phyloP scores from a whole-genome alignment of 2,329 filamentous ascomycete species.

The Raffaelea albimanens region DNA sequence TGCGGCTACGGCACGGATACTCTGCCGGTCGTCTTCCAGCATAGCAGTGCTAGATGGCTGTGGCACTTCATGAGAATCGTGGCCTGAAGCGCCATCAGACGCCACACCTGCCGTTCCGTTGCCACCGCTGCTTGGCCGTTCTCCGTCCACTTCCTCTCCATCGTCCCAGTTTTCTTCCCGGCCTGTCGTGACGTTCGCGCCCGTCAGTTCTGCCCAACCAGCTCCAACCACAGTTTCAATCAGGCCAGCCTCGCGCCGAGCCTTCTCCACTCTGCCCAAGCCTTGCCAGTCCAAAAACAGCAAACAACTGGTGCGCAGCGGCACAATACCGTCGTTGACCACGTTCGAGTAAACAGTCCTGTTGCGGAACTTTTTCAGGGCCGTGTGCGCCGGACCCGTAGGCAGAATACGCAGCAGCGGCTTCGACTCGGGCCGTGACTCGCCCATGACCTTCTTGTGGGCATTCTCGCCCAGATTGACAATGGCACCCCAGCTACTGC shows the following conservation, averaged over 20 bases:
- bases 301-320: constrained; percentile 88
- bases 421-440: constrained; percentile 70
- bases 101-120: constrained; percentile 23
- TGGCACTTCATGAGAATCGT: constrained; percentile 52
- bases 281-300: constrained; percentile 96
- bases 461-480: constrained; percentile 69
- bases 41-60: constrained; percentile 59
- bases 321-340: constrained; percentile 95
- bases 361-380: constrained; percentile 79
- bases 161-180: constrained; percentile 33
- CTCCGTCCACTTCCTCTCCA: not conserved
- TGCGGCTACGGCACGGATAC: constrained; percentile 36
- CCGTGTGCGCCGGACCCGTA: constrained; percentile 81
- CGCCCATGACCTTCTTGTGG: constrained; percentile 45
- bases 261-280: constrained; percentile 86
- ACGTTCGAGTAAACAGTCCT: constrained; percentile 93
- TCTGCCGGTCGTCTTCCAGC: constrained; percentile 55
- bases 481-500: constrained; percentile 81
- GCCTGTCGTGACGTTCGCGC: constrained; percentile 46
- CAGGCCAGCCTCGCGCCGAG: constrained; percentile 79
- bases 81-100: constrained; percentile 17
- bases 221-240: constrained; percentile 90
- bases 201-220: constrained; percentile 88
- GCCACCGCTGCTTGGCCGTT: constrained; percentile 5
- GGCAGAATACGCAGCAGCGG: constrained; percentile 81